Evolutionary conservation across 1,284 basidiomycete species (phyloP).

Genomic region (Sphaerobolus stellatus): DNA sequence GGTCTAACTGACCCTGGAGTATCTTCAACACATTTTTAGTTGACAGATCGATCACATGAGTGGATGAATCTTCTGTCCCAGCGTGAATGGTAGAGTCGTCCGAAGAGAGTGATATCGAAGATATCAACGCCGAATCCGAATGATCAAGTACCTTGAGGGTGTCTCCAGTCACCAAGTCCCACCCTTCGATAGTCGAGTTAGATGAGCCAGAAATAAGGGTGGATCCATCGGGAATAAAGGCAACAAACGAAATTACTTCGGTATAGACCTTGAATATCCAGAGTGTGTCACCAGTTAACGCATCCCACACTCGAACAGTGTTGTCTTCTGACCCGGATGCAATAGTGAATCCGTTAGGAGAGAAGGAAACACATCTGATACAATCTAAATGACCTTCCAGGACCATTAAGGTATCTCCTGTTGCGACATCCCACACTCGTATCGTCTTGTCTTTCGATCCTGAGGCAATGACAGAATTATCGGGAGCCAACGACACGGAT

Average conservation of each 20-base stretch:
- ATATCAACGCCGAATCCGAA: no score
- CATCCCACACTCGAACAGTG: conserved; percentile 3
- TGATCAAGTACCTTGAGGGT: neutral
- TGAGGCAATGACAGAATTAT: neutral
- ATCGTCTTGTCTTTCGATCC: neutral
- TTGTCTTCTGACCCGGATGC: neutral
- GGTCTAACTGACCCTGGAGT: no score
- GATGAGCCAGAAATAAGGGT: conserved; percentile 11
- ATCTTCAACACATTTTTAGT: no score
- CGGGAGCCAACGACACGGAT: neutral
- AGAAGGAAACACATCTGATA: neutral
- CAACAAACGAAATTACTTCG: neutral
- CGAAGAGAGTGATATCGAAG: no score
- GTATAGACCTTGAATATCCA: conserved; percentile 4
- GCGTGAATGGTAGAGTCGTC: no score
- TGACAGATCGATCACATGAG: no score
- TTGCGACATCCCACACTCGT: neutral
- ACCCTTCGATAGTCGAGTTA: conserved; percentile 9
- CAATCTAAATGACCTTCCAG: neutral
- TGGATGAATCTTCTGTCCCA: no score
- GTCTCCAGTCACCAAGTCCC: conserved; percentile 11
- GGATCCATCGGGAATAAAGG: conserved; percentile 11
- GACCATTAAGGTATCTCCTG: neutral
- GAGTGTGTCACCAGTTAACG: neutral
- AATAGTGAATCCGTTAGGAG: neutral